A percentile compares a stretch with the other conserved stretches of the same genome.
Conservation (phyloP, 805 yeast species). For the Candida namnaoensis region DNA sequence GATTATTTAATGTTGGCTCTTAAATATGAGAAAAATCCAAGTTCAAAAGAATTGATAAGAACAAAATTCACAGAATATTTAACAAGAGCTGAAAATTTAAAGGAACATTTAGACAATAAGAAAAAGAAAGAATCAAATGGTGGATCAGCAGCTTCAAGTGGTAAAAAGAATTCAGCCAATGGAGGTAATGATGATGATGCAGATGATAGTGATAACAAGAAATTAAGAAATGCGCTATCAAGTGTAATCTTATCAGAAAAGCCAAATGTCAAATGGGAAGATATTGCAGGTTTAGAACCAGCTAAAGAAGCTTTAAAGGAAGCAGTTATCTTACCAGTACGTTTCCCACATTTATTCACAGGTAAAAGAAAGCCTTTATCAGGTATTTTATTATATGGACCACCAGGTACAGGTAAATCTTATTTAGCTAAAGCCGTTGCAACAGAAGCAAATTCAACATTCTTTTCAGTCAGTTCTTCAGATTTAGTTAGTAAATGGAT, state of each 20-base stretch:
- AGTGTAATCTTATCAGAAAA: conserved; percentile 88
- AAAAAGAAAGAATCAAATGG: conserved; percentile 34
- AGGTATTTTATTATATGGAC: conserved; percentile 84
- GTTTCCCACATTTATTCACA: conserved; percentile 89
- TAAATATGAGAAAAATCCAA: conserved; percentile 87
- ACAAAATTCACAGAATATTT: conserved; percentile 87
- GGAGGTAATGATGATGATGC: conserved; percentile 51
- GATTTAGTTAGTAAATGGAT: conserved; percentile 98
- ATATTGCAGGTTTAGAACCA: conserved; percentile 89
- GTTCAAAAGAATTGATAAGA: conserved; percentile 81
- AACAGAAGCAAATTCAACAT: conserved; percentile 95
- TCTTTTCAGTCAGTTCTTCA: conserved; percentile 91
- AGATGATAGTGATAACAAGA: conserved; percentile 77
- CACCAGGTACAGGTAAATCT: conserved; percentile 98
- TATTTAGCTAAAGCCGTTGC: conserved; percentile 97
- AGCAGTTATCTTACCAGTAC: conserved; percentile 93
- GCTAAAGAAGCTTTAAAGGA: conserved; percentile 97
- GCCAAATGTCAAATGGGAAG: conserved; percentile 91
- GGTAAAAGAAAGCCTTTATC: conserved; percentile 91
- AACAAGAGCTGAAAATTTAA: conserved; percentile 88
- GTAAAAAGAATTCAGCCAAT: conserved; percentile 47
- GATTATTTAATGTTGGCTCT: conserved; percentile 94
- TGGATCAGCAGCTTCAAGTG: conserved; percentile 7
- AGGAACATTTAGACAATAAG: conserved; percentile 73
- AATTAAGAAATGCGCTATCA: conserved; percentile 81